Base-by-base conservation (phyloP, 352 stramenopile genomes). In the Globisporangium orthogonon region DNA sequence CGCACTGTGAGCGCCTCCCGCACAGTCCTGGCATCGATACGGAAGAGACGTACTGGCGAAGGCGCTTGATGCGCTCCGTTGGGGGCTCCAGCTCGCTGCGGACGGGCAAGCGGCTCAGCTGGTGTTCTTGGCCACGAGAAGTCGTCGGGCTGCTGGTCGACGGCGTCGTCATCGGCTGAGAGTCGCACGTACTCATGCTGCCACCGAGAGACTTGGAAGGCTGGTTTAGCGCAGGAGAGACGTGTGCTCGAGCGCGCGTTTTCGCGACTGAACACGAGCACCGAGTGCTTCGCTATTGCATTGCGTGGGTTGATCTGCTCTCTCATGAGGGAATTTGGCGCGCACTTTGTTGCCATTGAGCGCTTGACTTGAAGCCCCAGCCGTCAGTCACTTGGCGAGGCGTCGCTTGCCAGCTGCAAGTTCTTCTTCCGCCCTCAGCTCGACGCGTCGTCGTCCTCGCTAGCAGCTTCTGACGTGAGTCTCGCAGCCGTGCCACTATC, bases 61-160 rank as follows among this genome's bases (percentile, higher is more conserved):
- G 40, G 7, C 49, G 53, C 60, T 65, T 60, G 54, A 61, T 54
- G 44, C 53, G 53, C 10, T 41, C 53, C 17, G 35, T 28, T 7
- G 23, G 60, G 18, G 3, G 23, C 30, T 45, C 57, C 43, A 18
- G 51, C 13, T 14, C 17, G 43, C 43, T 23, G 15, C 10, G 30
- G n/a, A 14, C 30, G 46, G 23, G 4, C 35, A 15, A 18, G 23
- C 11, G 39, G 0, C 14, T 47, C 44, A 43, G 50, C 3, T 45
- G 29, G 2, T 33, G 50, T 15, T 35, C 14, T 0, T 40, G 35
- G 35, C 9, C 7, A 4, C 37, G 37, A 23, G 23, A 23, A 23
- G 11, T 17, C 11, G 37, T 17, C 11, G 37, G 37, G 37, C 37
- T 43, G 37, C 11, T 43, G 11, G 11, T 7, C 35, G 35, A 3